Percentiles rank a stretch among this genome's conserved stretches.
phyloP scores from a whole-genome alignment of 192 early-diverging fungal species.

The Helicostylum pulchrum region DNA sequence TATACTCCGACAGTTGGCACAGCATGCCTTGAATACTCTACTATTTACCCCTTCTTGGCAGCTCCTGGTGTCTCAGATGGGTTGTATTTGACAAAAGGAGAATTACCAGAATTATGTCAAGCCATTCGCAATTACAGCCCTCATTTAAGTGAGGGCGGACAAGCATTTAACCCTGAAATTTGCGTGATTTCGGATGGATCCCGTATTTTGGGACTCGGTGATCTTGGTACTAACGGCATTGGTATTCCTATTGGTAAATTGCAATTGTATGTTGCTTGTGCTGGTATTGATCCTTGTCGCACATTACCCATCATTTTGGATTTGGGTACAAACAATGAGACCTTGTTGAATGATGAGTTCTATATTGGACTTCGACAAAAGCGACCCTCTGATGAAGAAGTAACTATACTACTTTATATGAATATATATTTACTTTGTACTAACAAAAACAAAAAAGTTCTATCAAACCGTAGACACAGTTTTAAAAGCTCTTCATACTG shows the following conservation, averaged over 20 bases:
- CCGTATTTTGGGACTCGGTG: constrained; percentile 91
- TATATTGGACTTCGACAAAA: constrained; percentile 81
- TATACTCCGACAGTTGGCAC: constrained; percentile 82
- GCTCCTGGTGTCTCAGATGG: constrained; percentile 76
- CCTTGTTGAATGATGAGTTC: constrained; percentile 80
- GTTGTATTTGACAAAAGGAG: constrained; percentile 77
- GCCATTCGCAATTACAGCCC: constrained; percentile 72
- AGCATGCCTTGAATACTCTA: constrained; percentile 88
- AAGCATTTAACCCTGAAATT: constrained; percentile 66
- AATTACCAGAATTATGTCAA: constrained; percentile 69
- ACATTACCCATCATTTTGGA: constrained; percentile 92
- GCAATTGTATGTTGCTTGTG: constrained; percentile 84
- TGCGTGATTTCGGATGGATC: constrained; percentile 96
- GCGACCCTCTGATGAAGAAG: constrained; percentile 55
- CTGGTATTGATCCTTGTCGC: constrained; percentile 80
- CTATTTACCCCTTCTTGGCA: constrained; percentile 83
- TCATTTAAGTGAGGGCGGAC: constrained; percentile 37
- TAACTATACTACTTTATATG: not conserved
- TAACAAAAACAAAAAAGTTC: constrained; percentile 43
- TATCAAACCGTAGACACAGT: constrained; percentile 84
- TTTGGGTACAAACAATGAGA: constrained; percentile 86
- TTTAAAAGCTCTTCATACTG: constrained; percentile 61
- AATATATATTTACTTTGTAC: not conserved
- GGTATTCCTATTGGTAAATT: constrained; percentile 96
- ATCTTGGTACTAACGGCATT: constrained; percentile 93